Base-by-base conservation (phyloP, 2,329 filamentous ascomycete species). In the Penicillium aurantiogriseum region DNA sequence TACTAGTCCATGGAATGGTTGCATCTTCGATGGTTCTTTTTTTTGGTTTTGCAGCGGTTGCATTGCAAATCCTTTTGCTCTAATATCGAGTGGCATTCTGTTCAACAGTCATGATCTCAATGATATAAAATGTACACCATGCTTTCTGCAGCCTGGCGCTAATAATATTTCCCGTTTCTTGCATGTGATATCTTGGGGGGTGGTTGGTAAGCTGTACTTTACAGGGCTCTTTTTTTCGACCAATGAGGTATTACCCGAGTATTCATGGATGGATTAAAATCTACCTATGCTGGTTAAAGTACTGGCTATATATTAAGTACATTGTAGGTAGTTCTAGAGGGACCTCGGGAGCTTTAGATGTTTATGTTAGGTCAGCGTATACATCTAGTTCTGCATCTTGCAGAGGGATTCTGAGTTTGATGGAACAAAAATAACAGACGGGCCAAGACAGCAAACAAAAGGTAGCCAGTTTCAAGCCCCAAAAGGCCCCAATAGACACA, bases 91-190 rank as follows among this genome's bases (percentile, higher is more conserved):
- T 61, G 60, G 61, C 58, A 61, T 64, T 65, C 58, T 67, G 61
- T 59, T 64, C 47, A 59, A 63, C 57, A 61, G 55, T 67, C 61
- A 66, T 67, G 65, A 66, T 56, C 61, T 65, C 62, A 62, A 67
- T 67, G 64, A 66, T 65, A 66, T 59, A 67, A 65, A 66, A 67
- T 64, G 60, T 60, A 61, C 38, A 54, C 59, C 57, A 57, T 63
- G 56, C 56, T 58, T 52, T 35, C 46, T 43, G 56, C 39, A 46
- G 55, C 54, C 49, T 57, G 54, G 54, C 49, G 42, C 27, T 57
- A 53, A 42, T 57, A 47, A 43, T 42, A 57, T 17, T 47, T 21
- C 36, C 11, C 29, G 6, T 13, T 51, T 29, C 31, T 39, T 8
- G 17, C 29, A 27, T 52, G 31, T 23, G 39, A 36, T 44, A 23